These are phyloP conservation scores for Priceomyces fermenticarens DNA, from an alignment of 805 yeast genomes.

Conservation along the genomic window DNA sequence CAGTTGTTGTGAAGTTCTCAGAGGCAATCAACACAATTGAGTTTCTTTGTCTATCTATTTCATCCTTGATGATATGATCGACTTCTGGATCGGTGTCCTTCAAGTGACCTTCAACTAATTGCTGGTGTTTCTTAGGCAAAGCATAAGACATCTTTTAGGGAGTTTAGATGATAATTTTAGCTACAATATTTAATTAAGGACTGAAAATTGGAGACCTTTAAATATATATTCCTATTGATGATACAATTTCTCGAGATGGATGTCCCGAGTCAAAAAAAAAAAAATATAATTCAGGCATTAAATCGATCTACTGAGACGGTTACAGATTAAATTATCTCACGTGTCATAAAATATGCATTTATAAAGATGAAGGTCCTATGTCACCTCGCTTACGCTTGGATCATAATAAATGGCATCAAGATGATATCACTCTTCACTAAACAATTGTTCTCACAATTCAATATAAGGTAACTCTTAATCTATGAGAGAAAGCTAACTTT, in stretches of 20 bases:
- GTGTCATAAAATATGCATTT: too few species aligned
- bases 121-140: conserved; percentile 46
- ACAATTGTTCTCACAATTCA: conserved; percentile 6
- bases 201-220: too few species aligned
- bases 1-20: conserved; percentile 92
- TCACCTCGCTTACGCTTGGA: too few species aligned
- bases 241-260: too few species aligned
- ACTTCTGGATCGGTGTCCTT: conserved; percentile 82
- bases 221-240: too few species aligned
- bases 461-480: conserved; percentile 63
- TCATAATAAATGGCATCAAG: too few species aligned
- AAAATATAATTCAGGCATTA: not conserved
- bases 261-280: conserved; percentile 5
- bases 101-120: conserved; percentile 59
- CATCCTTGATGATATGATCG: conserved; percentile 69
- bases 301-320: too few species aligned
- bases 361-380: too few species aligned
- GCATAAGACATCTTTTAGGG: conserved; percentile 39
- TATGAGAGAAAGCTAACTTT: conserved; percentile 78
- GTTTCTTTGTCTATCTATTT: conserved; percentile 82
- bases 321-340: too few species aligned
- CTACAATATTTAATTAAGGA: too few species aligned
- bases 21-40: conserved; percentile 92
- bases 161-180: not conserved
- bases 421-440: too few species aligned